Percentiles rank a stretch among this genome's conserved stretches.
phyloP scores from a whole-genome alignment of 2,329 filamentous ascomycete species.

The Pezizomycotina sp. region DNA sequence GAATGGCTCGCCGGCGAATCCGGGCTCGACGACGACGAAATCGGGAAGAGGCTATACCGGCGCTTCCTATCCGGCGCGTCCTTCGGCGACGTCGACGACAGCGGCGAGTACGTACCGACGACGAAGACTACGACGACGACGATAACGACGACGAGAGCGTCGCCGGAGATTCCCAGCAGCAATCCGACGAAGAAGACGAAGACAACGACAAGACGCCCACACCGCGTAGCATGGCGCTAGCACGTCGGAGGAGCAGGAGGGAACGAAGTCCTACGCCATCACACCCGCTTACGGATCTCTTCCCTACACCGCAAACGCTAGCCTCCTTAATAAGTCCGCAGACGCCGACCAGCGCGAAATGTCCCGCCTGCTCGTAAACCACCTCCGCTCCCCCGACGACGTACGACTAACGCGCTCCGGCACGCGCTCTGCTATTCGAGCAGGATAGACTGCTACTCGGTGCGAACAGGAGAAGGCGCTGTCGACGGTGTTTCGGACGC shows the following conservation, averaged over 20 bases:
- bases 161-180: constrained; percentile 11
- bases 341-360: constrained; percentile 62
- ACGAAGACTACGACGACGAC: constrained; percentile 32
- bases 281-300: constrained; percentile 45
- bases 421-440: constrained; percentile 34
- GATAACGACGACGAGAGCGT: constrained; percentile 31
- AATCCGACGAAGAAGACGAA: constrained; percentile 20
- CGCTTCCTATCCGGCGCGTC: constrained; percentile 29
- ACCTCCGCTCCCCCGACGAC: constrained; percentile 52
- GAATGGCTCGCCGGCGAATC: constrained; percentile 27
- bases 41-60: constrained; percentile 25
- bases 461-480: constrained; percentile 43
- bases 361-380: constrained; percentile 63
- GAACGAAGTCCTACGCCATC: constrained; percentile 45
- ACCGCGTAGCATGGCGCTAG: constrained; percentile 11
- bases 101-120: constrained; percentile 36
- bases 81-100: constrained; percentile 32
- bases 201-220: constrained; percentile 32
- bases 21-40: constrained; percentile 21
- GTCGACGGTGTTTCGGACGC: constrained; percentile 15
- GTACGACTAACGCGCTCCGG: constrained; percentile 73
- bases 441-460: no score
- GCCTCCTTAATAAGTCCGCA: constrained; percentile 68
- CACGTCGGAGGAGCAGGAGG: constrained; percentile 3
- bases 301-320: constrained; percentile 38